Base-by-base conservation (phyloP, 805 yeast species). In the Ogataea thermomethanolica region DNA sequence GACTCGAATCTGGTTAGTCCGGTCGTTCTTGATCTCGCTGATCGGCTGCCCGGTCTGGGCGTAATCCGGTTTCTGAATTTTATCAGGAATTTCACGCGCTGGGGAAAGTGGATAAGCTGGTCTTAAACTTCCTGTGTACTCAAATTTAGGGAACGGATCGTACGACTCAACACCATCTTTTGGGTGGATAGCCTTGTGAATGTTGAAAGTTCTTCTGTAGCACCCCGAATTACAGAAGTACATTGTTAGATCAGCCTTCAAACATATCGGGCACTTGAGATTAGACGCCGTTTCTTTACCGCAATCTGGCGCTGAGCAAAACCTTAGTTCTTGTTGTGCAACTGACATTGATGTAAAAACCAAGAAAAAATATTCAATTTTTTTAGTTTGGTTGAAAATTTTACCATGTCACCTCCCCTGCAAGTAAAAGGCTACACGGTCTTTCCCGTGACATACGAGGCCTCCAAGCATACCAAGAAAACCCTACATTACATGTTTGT, bases 261-360 rank as follows among this genome's bases (percentile, higher is more conserved):
- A 65, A 64, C 99, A 93, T 11, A 90, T 70, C 0, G 99, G 99
- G 62, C 99, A 93, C 59, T 89, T 89, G 50, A 93, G 69, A 29
- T 72, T 64, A 14, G 95, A 83, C 3, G 69, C 69, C 10, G 96
- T 89, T 26, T 71, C 74, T 54, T 88, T 89, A 14, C 93, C 93
- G 69, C 99, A 93, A 53, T 78, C 85, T 14, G 85, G 77, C 17
- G 95, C 84, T 8, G 85, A 69, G 64, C 97, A 91, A 28, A 38
- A 33, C 33, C 49, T 46, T 11, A 37, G 23, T 27, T 44, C 53
- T 34, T 44, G 44, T 29, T 5, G 20, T 17, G 20, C 20, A 5
- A 17, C 20, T 17, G 5, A 5, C 20, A 17, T 17, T 17, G 20
- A 17, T 17, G 20, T 8, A 3, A 10, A 26, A 12, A 20, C n/a